A percentile compares a stretch with the other conserved stretches of the same genome.
These are phyloP conservation scores for Blepharisma undulans DNA, from an alignment of 169 alveolate species.

Conservation along the genomic window DNA sequence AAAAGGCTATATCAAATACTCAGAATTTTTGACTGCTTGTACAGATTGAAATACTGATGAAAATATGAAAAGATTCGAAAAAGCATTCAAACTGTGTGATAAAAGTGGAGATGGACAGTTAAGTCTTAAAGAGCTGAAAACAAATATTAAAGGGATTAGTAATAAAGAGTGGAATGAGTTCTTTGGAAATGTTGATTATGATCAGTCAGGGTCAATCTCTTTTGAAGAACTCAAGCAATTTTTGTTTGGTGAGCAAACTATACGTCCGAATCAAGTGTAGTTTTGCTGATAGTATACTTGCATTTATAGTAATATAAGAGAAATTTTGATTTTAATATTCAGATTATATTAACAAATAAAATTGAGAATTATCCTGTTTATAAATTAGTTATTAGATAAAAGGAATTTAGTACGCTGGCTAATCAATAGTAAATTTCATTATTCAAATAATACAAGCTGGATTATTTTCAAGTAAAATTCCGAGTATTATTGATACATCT, in stretches of 20 bases:
- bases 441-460: too few relatives aligned
- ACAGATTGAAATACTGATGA: background rate
- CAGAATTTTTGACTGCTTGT: conserved; percentile 33
- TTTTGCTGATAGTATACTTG: too few relatives aligned
- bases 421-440: too few relatives aligned
- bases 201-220: background rate
- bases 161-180: background rate
- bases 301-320: too few relatives aligned
- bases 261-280: too few relatives aligned
- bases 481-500: too few relatives aligned
- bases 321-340: too few relatives aligned
- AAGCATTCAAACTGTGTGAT: conserved; percentile 9
- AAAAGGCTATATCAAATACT: background rate
- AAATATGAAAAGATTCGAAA: background rate
- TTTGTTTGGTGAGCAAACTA: background rate
- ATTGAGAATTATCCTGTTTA: too few relatives aligned
- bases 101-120: background rate
- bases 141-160: background rate
- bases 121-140: background rate
- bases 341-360: too few relatives aligned
- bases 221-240: background rate
- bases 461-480: too few relatives aligned
- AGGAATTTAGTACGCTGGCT: too few relatives aligned
- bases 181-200: background rate
- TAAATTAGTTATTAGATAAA: too few relatives aligned